Base-by-base conservation (phyloP, 371 early-diverging fungal genomes). In the Mucor saturninus region DNA sequence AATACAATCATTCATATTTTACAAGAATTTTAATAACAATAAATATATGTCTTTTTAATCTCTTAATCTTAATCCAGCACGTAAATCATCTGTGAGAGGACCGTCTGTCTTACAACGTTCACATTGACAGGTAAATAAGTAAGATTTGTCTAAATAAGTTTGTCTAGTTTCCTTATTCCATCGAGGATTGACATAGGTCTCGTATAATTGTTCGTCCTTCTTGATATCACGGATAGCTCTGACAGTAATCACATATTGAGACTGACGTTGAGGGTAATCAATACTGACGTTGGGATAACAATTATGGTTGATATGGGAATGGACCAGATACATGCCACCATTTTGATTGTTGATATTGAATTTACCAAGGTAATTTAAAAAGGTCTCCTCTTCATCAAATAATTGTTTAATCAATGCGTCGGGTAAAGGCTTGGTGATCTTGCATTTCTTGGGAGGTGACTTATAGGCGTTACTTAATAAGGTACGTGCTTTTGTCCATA, bases 291-390 rank as follows among this genome's bases (percentile, higher is more conserved):
- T 85, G 15, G 87, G 87, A 9, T 69, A 43, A 42, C 87, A 86
- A 52, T 77, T 79, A 53, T 86, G 87, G 62, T 86, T 86, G 68
- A 86, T 75, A 10, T 84, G 83, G 0, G 87, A 85, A 31, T 88
- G 89, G 29, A 86, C 72, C 28, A 86, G 68, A 63, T 86, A 88
- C 68, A 88, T 67, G 54, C 89, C 89, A 48, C 89, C 89, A 51
- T 83, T 84, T 64, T 88, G 89, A 63, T 88, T 86, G 67, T 88
- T 88, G 65, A 88, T 81, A 68, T 86, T 86, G 74, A 84, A 88
- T 64, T 85, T 81, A 48, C 89, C 89, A 21, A 88, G 67, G 55
- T 81, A 83, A 28, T 83, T 77, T 49, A 88, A 74, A 61, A 84
- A 88, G 2, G 84, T 84, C 40, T 83, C 79, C 52, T 79, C 80